Evolutionary conservation across 352 stramenopile genomes (phyloP).

Genomic region (Globisporangium acanthophoron): DNA sequence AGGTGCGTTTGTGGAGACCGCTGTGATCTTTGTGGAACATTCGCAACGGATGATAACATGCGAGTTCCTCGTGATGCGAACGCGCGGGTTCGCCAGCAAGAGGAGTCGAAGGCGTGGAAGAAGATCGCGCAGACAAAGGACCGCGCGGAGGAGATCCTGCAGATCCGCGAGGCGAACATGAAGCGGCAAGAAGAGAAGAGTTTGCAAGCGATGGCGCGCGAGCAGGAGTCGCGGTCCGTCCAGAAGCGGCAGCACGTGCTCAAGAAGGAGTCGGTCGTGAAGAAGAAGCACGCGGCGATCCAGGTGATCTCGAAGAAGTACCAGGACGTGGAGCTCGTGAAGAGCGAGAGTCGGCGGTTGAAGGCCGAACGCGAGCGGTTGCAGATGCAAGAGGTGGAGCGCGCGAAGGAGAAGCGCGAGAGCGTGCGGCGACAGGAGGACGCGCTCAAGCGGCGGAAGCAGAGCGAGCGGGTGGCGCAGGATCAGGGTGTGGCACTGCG

Average conservation of each 20-base stretch:
- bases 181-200: conserved; percentile 44
- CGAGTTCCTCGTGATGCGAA: not conserved
- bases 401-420: conserved; percentile 49
- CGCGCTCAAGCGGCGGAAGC: conserved; percentile 44
- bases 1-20: conserved; percentile 21
- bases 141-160: conserved; percentile 60
- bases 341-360: conserved; percentile 55
- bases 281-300: conserved; percentile 70
- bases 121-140: conserved; percentile 79
- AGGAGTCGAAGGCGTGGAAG: conserved; percentile 73
- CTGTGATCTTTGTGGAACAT: not conserved
- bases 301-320: conserved; percentile 72
- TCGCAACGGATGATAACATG: no score
- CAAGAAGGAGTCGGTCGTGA: conserved; percentile 71
- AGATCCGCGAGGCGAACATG: conserved; percentile 47
- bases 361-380: conserved; percentile 55
- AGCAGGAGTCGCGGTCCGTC: conserved; percentile 35
- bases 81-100: conserved; percentile 26
- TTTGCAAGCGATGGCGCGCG: conserved; percentile 28
- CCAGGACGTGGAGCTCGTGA: conserved; percentile 73
- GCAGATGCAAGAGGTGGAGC: conserved; percentile 45
- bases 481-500: conserved; percentile 41
- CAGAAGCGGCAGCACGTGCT: conserved; percentile 54
- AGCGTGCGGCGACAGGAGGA: conserved; percentile 52
- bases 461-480: conserved; percentile 34